Percentiles rank a stretch among this genome's conserved stretches.
These are phyloP conservation scores for Russula emetica DNA, from an alignment of 768 basidiomycete genomes.

Conservation along the genomic window DNA sequence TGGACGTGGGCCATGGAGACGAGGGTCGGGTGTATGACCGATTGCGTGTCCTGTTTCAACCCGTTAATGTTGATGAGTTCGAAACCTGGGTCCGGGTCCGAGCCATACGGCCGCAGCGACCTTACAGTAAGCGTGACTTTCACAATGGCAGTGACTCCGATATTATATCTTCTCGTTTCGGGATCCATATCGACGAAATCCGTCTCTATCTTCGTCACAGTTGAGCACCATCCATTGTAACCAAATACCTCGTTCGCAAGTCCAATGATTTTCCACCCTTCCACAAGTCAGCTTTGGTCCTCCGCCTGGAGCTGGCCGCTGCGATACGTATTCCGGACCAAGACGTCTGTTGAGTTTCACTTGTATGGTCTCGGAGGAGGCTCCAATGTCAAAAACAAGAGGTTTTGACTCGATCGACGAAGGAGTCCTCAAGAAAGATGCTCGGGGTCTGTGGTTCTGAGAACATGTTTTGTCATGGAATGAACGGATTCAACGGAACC, in stretches of 20 bases:
- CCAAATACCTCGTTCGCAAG: constrained; percentile 98
- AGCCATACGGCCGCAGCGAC: constrained; percentile 39
- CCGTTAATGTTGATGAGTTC: constrained; percentile 49
- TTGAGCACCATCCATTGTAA: constrained; percentile 94
- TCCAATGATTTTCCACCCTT: constrained; percentile 98
- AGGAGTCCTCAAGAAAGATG: constrained; percentile 8
- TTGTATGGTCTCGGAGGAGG: constrained; percentile 65
- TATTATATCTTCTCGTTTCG: constrained; percentile 57
- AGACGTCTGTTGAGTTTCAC: constrained; percentile 81
- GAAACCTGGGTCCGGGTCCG: constrained; percentile 19
- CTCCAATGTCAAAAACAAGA: background rate
- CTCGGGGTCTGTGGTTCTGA: constrained; percentile 22
- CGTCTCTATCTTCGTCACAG: constrained; percentile 64
- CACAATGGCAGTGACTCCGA: constrained; percentile 81
- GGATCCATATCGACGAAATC: constrained; percentile 76
- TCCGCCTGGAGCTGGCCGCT: constrained; percentile 81
- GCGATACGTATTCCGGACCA: constrained; percentile 91
- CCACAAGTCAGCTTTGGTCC: constrained; percentile 87
- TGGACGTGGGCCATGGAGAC: constrained; percentile 52
- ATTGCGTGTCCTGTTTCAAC: constrained; percentile 47
- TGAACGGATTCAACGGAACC: too few relatives aligned
- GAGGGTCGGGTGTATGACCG: constrained; percentile 45
- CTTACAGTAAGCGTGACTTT: constrained; percentile 81
- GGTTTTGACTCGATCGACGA: constrained; percentile 18
- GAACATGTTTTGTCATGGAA: constrained; percentile 12